Base-by-base conservation (phyloP, 495 filamentous ascomycete species). In the Aspergillus saccharolyticus region DNA sequence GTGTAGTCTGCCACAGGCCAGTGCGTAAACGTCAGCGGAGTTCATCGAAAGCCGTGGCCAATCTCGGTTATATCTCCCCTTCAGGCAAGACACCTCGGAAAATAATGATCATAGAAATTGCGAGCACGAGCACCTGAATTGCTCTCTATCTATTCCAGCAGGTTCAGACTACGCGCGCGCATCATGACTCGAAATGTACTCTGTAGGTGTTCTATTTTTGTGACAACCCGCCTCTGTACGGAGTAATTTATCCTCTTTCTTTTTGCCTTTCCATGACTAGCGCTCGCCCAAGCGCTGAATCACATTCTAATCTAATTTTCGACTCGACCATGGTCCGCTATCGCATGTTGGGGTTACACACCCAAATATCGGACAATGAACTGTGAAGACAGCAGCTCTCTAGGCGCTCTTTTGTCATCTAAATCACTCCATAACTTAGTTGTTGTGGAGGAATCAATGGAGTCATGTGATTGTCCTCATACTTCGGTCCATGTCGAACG, bases 31-130 rank as follows among this genome's bases (percentile, higher is more conserved):
- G 47, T 53, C 45, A 22, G 43, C 44, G 46, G 25, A 42, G 47
- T 18, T 16, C 21, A 50, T 50, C 51, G 15, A 42, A 9, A 53
- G 39, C 51, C 51, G 22, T 53, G 30, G 39, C 51, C 39, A 53
- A 39, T 55, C 61, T 72, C 70, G 70, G 70, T 65, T 57, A 33
- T 69, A 50, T 63, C 53, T 53, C 70, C 63, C 33, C 44, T 66
- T 70, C 30, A 45, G 67, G 70, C n/a, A 67, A 64, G 39, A 51
- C 19, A 47, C 61, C 59, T 64, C 61, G 55, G 33, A 39, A 39
- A 39, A 39, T 39, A 39, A 39, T 39, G 14, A 39, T 39, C 33
- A 15, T 5, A 39, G 33, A 12, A 15, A 39, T 9, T 15, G 33
- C 12, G 33, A 39, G 33, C 33, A 39, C 12, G 33, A 39, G 33